These are phyloP conservation scores for Mycena latifolia DNA, from an alignment of 768 basidiomycete genomes.

Conservation along the genomic window DNA sequence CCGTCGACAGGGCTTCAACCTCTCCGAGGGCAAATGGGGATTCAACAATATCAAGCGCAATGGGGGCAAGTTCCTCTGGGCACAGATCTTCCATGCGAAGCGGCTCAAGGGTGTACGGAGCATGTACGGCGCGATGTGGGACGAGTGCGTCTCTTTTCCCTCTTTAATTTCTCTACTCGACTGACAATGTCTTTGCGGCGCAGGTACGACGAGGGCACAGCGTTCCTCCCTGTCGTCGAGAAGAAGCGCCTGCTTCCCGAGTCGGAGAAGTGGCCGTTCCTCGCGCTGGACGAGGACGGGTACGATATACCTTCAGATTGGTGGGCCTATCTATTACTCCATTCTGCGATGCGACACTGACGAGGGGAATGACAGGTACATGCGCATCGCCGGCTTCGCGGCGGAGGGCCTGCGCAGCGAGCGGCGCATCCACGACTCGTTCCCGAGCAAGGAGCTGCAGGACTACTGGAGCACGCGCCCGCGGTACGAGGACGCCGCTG, in stretches of 20 bases:
- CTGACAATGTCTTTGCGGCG: neutral
- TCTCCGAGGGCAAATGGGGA: conserved; percentile 77
- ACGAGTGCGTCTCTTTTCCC: conserved; percentile 62
- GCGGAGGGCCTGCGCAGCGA: conserved; percentile 76
- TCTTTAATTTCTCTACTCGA: neutral
- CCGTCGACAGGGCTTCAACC: conserved; percentile 80
- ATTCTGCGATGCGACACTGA: no score
- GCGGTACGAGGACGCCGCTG: conserved; percentile 54
- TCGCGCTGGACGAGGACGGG: conserved; percentile 85
- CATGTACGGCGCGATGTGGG: conserved; percentile 75
- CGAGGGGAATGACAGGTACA: conserved; percentile 68
- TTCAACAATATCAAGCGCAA: conserved; percentile 80
- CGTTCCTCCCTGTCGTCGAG: conserved; percentile 79
- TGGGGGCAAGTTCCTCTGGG: conserved; percentile 85
- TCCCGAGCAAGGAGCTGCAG: conserved; percentile 78
- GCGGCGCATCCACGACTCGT: conserved; percentile 69
- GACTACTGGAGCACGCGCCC: conserved; percentile 82
- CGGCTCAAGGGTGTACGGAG: conserved; percentile 58
- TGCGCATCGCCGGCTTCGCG: conserved; percentile 82
- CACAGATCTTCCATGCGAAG: conserved; percentile 79
- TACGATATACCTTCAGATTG: conserved; percentile 85
- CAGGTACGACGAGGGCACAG: conserved; percentile 90
- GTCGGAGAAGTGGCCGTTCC: conserved; percentile 68
- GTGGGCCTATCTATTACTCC: conserved; percentile 58
- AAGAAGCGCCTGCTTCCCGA: conserved; percentile 70